Evolutionary conservation across 2,329 filamentous ascomycete species (phyloP), one percentile per base, ranked within the genome.

Genomic region (Penicillium sp.): DNA sequence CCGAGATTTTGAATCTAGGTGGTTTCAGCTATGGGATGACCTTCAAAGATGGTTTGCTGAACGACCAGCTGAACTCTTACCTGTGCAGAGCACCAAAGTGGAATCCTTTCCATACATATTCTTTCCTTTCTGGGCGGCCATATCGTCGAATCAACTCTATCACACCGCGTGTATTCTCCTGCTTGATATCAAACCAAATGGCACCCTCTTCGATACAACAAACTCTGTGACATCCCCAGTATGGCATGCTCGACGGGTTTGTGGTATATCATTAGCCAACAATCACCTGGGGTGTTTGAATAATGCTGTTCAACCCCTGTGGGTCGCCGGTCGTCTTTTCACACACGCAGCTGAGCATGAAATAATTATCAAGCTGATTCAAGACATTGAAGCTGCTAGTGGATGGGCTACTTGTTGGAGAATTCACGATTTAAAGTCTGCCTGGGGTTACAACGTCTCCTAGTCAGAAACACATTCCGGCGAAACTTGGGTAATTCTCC

Each of bases 281-380:
- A 77, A 77, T 3, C 81, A 84, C 56, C 74, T 79, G 11, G 82
- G 81, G 2, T 82, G 79, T 59, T 63, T 83, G 33, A 84, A 81
- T 59, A 84, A 84, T 62, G 79, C 81, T 3, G 80, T 83, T 4
- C 81, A 84, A 59, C 81, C 81, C 1, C 69, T 84, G 0, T 83
- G 79, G 77, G 73, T 84, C 12, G 82, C 82, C 0, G 82, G 81
- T 0, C 73, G 76, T 35, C 66, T 83, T 0, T 72, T 84, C 43
- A 83, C 77, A 54, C 81, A 84, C 66, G 71, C 68, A 1, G 72
- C 73, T 0, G 74, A 77, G 57, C 73, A 76, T 59, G 62, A 62
- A 0, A 20, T 30, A 3, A 60, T 71, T 14, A 70, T 76, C 1
- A 65, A 72, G 23, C 59, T 67, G 2, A 79, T 83, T 43, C 73